Percentiles rank a stretch among this genome's conserved stretches.
Conservation (phyloP, 192 early-diverging fungal species). For the Coemansia erecta region DNA sequence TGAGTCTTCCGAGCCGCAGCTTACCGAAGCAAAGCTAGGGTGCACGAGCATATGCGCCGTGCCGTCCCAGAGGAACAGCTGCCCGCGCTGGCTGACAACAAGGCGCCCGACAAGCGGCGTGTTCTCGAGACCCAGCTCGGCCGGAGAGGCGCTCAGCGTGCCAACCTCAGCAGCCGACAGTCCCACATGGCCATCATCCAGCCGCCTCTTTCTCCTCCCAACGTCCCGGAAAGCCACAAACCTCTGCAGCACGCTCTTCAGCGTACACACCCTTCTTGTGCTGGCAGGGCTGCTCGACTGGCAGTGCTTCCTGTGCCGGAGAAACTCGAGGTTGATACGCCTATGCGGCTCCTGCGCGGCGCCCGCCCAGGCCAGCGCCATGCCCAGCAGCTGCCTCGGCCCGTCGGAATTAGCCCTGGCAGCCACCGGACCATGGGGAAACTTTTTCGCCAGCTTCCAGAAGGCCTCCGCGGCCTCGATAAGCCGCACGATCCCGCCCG, state of each 20-base stretch:
- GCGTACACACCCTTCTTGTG: slow-evolving; percentile 15
- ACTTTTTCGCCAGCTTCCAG: slow-evolving; percentile 34
- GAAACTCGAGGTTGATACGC: slow-evolving; percentile 15
- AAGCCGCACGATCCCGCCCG: slow-evolving; percentile 28
- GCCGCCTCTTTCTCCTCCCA: not conserved
- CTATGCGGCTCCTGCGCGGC: not conserved
- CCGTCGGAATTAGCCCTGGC: not conserved
- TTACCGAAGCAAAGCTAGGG: not conserved
- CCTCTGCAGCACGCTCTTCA: slow-evolving; percentile 19
- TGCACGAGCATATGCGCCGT: slow-evolving; percentile 27
- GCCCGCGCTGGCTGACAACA: slow-evolving; percentile 22
- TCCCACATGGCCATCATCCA: not conserved
- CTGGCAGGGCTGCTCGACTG: not conserved
- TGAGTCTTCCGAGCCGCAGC: not conserved
- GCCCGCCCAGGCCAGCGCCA: slow-evolving; percentile 11
- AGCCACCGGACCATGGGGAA: slow-evolving; percentile 13
- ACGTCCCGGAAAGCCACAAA: not conserved
- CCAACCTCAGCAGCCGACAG: not conserved
- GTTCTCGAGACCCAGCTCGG: slow-evolving; percentile 18
- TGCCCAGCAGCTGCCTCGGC: slow-evolving; percentile 6
- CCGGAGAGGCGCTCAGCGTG: slow-evolving; percentile 10
- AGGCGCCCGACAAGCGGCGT: slow-evolving; percentile 32
- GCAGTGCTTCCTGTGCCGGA: slow-evolving; percentile 12
- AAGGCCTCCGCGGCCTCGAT: slow-evolving; percentile 32
- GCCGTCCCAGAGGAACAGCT: slow-evolving; percentile 32